A percentile compares a stretch with the other conserved stretches of the same genome.
phyloP scores from a whole-genome alignment of 2,329 filamentous ascomycete genomes.

The Alternaria alternata region DNA sequence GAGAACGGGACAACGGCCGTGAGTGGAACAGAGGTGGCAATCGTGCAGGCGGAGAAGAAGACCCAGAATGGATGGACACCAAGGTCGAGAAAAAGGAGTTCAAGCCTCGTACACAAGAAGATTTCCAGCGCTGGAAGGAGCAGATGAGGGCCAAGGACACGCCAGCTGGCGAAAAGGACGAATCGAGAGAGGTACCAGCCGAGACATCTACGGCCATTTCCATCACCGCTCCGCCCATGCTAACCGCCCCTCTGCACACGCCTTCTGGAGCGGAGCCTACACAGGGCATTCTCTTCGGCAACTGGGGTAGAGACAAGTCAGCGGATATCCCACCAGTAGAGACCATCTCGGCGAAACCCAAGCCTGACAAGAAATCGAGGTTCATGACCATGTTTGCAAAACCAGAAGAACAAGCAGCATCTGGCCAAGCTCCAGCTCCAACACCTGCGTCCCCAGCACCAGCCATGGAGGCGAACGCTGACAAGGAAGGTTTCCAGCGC shows the following conservation, averaged over 20 bases:
- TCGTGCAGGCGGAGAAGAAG: slow-evolving; percentile 60
- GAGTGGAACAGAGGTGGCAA: slow-evolving; percentile 63
- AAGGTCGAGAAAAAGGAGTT: slow-evolving; percentile 71
- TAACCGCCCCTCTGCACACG: slow-evolving; percentile 59
- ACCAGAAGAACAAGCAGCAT: slow-evolving; percentile 46
- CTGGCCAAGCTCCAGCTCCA: slow-evolving; percentile 23
- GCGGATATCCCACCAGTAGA: slow-evolving; percentile 45
- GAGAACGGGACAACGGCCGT: slow-evolving; percentile 54
- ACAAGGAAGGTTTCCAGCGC: slow-evolving; percentile 85
- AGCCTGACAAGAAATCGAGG: slow-evolving; percentile 77
- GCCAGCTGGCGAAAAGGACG: slow-evolving; percentile 57
- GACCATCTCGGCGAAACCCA: slow-evolving; percentile 47
- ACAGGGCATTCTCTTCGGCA: slow-evolving; percentile 80
- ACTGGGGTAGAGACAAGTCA: slow-evolving; percentile 62
- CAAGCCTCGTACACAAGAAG: slow-evolving; percentile 81
- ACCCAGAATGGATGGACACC: slow-evolving; percentile 88
- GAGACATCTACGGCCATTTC: slow-evolving; percentile 31
- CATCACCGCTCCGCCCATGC: slow-evolving; percentile 39
- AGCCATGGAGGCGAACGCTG: slow-evolving; percentile 62
- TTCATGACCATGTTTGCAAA: slow-evolving; percentile 77
- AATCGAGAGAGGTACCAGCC: slow-evolving; percentile 37
- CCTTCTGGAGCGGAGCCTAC: slow-evolving; percentile 71
- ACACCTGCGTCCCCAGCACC: slow-evolving; percentile 35
- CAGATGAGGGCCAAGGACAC: slow-evolving; percentile 76
- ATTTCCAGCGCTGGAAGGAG: slow-evolving; percentile 95